These are phyloP conservation scores for Gynostemma pentaphyllum DNA, from an alignment of 306 rosid genomes.

Conservation along the genomic window DNA sequence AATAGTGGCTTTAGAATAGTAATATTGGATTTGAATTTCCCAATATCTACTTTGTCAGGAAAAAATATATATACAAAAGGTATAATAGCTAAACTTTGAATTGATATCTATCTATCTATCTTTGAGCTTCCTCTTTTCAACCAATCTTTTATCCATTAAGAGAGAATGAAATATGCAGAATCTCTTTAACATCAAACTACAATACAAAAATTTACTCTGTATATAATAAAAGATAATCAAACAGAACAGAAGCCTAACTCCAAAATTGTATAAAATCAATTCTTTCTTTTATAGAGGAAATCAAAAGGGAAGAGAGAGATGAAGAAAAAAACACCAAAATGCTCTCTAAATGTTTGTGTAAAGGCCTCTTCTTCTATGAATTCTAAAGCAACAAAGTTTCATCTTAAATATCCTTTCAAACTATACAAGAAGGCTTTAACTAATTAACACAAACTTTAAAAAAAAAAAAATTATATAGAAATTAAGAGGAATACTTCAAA, in stretches of 20 bases:
- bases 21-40: too few species aligned
- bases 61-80: too few species aligned
- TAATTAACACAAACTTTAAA: conserved; percentile 1
- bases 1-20: too few species aligned
- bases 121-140: not conserved
- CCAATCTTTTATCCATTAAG: not conserved
- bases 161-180: not conserved
- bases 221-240: not conserved
- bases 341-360: not conserved
- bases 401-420: not conserved
- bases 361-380: not conserved
- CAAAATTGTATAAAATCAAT: conserved; percentile 9
- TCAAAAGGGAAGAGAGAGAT: too few species aligned
- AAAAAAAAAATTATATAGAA: not conserved
- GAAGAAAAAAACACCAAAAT: not conserved
- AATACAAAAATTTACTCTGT: not conserved
- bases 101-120: too few species aligned
- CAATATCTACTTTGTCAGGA: too few species aligned
- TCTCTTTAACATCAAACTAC: not conserved
- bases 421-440: not conserved
- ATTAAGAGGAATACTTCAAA: conserved; percentile 1
- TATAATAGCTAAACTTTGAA: too few species aligned
- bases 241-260: conserved; percentile 1
- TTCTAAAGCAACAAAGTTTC: conserved; percentile 2
- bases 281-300: not conserved